phyloP scores from a whole-genome alignment of 192 early-diverging fungal genomes.

The Rhizoclosmatium sp. region DNA sequence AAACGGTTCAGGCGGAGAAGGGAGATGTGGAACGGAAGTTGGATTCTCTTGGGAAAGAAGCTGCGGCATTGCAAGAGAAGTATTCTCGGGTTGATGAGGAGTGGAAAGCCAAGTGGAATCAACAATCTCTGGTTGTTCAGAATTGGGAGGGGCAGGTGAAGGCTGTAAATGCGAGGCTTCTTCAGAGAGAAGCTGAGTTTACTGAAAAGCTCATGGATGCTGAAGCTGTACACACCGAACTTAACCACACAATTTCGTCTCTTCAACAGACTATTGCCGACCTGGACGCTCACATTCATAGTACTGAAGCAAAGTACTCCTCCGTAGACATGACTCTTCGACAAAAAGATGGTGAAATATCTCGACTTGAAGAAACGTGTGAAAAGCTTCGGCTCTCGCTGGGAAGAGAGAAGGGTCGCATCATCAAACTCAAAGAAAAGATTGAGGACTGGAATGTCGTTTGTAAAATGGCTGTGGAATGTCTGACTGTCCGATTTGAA shows the following conservation, averaged over 20 bases:
- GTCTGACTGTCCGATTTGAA: conserved; percentile 26
- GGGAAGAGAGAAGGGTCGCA: conserved; percentile 3
- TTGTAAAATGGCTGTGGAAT: conserved; percentile 41
- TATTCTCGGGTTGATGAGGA: background rate
- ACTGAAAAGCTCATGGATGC: background rate
- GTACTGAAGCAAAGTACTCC: background rate
- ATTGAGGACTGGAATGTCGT: conserved; percentile 45
- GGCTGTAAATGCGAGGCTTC: background rate
- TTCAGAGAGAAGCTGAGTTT: background rate
- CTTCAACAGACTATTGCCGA: background rate
- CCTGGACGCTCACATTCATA: background rate
- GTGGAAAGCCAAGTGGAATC: conserved; percentile 1
- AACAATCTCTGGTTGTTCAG: background rate
- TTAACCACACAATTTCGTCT: background rate
- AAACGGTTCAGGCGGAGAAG: conserved; percentile 1
- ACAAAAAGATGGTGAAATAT: conserved; percentile 18
- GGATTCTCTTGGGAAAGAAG: background rate
- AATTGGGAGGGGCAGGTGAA: background rate
- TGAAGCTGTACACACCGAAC: background rate
- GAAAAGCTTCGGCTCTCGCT: background rate
- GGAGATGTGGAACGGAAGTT: conserved; percentile 2
- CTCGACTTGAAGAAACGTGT: conserved; percentile 12
- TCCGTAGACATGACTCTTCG: background rate
- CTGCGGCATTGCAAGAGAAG: background rate
- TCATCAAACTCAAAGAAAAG: conserved; percentile 30